Percentiles rank a stretch among this genome's conserved stretches.
Evolutionary conservation across 805 yeast genomes (phyloP).

Genomic region (Jamesozyma lodderae): DNA sequence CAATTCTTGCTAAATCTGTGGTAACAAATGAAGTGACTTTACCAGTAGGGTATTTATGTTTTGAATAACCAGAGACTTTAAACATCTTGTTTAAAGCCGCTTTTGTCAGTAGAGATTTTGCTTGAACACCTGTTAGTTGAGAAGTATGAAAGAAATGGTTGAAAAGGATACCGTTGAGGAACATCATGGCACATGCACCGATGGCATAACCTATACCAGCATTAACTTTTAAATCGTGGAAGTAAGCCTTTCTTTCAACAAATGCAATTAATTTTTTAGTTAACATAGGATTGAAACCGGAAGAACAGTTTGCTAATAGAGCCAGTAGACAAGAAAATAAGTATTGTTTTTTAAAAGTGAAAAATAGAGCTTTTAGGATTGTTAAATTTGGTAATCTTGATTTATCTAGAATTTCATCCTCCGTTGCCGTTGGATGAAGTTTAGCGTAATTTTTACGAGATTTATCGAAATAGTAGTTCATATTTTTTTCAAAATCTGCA

Average conservation of each 20-base stretch:
- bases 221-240: conserved; percentile 36
- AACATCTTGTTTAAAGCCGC: conserved; percentile 63
- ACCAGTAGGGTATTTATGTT: conserved; percentile 54
- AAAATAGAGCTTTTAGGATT: conserved; percentile 38
- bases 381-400: conserved; percentile 22
- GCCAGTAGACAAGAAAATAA: conserved; percentile 37
- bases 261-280: conserved; percentile 56
- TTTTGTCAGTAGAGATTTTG: conserved; percentile 61
- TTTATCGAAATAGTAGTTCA: conserved; percentile 28
- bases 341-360: conserved; percentile 44
- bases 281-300: conserved; percentile 56
- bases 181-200: conserved; percentile 53
- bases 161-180: conserved; percentile 38
- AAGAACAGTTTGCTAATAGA: conserved; percentile 38
- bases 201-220: conserved; percentile 70
- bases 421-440: conserved; percentile 31
- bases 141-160: conserved; percentile 59
- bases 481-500: conserved; percentile 29
- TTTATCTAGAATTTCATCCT: conserved; percentile 32
- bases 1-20: conserved; percentile 74
- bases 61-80: conserved; percentile 46
- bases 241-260: conserved; percentile 44
- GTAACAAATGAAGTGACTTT: conserved; percentile 70
- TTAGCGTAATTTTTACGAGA: conserved; percentile 26
- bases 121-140: conserved; percentile 59